These are phyloP conservation scores for Apiospora saccharicola DNA, from an alignment of 2,329 filamentous ascomycete species.

Conservation along the genomic window DNA sequence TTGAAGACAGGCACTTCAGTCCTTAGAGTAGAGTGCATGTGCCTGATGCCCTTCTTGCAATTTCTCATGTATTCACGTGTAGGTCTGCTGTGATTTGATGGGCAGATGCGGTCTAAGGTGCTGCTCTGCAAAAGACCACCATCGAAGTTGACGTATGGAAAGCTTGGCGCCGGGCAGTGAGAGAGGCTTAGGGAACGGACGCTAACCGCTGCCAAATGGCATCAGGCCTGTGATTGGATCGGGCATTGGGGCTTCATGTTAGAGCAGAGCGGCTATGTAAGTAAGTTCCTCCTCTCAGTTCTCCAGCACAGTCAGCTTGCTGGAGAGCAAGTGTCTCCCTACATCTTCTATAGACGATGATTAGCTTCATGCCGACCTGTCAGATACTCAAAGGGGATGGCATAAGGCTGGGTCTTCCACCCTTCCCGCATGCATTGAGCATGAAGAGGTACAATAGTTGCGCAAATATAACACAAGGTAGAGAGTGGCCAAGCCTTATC, in stretches of 20 bases:
- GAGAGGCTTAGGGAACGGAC: neutral
- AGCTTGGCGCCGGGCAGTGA: constrained; percentile 2
- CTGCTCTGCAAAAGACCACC: neutral
- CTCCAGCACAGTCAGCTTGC: constrained; percentile 4
- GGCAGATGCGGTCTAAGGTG: neutral
- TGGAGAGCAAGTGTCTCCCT: neutral
- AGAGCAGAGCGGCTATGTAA: neutral
- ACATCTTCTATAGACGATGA: neutral
- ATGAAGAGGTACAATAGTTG: neutral
- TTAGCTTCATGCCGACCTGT: neutral
- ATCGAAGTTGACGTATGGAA: neutral
- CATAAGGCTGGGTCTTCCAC: neutral
- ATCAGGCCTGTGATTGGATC: neutral
- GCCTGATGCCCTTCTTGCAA: neutral
- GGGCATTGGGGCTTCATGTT: neutral
- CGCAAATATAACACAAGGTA: neutral
- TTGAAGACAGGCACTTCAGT: neutral
- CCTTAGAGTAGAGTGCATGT: neutral
- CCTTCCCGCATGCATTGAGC: neutral
- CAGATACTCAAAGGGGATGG: neutral
- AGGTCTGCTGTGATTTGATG: neutral
- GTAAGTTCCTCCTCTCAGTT: neutral
- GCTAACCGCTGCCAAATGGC: neutral
- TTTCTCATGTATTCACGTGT: neutral
- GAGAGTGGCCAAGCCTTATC: neutral